Conservation (phyloP, 495 filamentous ascomycete species). For the Astrocystis sublimbata region DNA sequence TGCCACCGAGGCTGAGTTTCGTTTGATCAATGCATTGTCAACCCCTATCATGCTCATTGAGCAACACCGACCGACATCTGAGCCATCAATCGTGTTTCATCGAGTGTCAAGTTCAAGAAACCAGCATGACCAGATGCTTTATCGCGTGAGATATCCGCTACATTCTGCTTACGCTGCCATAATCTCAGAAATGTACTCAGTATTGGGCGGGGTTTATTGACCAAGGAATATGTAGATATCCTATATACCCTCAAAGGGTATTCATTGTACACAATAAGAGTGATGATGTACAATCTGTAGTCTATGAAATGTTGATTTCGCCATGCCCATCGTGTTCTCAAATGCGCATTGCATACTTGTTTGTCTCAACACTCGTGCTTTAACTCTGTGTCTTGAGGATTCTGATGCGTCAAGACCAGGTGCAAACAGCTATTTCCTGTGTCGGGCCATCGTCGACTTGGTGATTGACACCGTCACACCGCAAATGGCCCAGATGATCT, state of each 20-base stretch:
- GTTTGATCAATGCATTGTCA: not conserved
- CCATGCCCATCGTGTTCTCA: too few relatives aligned
- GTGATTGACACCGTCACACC: not conserved
- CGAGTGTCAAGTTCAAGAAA: not conserved
- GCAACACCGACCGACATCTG: not conserved
- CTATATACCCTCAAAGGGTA: not conserved
- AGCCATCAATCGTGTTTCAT: not conserved
- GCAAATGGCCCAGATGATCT: not conserved
- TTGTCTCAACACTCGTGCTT: too few relatives aligned
- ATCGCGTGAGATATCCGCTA: too few relatives aligned
- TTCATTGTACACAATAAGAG: not conserved
- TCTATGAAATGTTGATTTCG: too few relatives aligned
- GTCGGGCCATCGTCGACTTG: not conserved
- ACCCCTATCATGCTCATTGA: not conserved
- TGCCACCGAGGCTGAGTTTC: slow-evolving; percentile 4
- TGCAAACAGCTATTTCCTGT: too few relatives aligned
- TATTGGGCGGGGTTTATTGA: not conserved
- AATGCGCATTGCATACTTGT: too few relatives aligned
- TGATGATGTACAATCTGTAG: too few relatives aligned
- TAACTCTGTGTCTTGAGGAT: too few relatives aligned
- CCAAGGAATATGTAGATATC: not conserved
- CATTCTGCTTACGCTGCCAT: too few relatives aligned
- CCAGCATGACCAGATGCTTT: not conserved
- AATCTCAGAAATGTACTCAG: too few relatives aligned
- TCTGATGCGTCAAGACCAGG: too few relatives aligned